Evolutionary conservation across 1,284 basidiomycete species (phyloP).

Genomic region (Sanghuangporus sanghuang): DNA sequence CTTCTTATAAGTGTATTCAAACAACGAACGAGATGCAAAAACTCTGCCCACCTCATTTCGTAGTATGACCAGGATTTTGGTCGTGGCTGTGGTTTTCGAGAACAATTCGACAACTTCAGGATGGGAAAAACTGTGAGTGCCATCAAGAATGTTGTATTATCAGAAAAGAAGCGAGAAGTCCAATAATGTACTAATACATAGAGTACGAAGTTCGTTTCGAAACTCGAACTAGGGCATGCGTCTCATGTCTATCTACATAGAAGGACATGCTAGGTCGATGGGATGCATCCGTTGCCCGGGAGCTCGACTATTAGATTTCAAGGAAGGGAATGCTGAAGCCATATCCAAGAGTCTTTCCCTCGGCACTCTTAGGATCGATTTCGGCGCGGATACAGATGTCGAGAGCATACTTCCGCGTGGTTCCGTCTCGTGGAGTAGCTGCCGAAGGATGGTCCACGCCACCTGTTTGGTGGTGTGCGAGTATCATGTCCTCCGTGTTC

Average conservation of each 20-base stretch:
- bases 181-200: constrained; percentile 2
- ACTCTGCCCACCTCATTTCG: not conserved
- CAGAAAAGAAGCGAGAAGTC: not conserved
- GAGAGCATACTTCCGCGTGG: constrained; percentile 20
- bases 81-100: not conserved
- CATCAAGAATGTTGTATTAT: not conserved
- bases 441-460: constrained; percentile 21
- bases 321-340: constrained; percentile 23
- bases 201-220: not conserved
- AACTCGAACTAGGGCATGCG: not conserved
- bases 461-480: constrained; percentile 20
- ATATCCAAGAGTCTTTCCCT: constrained; percentile 22
- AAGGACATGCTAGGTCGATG: too few species aligned
- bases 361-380: constrained; percentile 21
- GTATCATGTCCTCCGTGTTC: constrained; percentile 17
- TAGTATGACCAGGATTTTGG: not conserved
- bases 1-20: not conserved
- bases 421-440: constrained; percentile 20
- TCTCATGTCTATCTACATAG: not conserved
- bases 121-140: not conserved
- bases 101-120: not conserved
- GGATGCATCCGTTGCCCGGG: too few species aligned
- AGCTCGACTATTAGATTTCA: constrained; percentile 9
- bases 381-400: constrained; percentile 22
- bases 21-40: not conserved